Base-by-base conservation (phyloP, 1,284 basidiomycete genomes). In the Rhodotorula sp. region DNA sequence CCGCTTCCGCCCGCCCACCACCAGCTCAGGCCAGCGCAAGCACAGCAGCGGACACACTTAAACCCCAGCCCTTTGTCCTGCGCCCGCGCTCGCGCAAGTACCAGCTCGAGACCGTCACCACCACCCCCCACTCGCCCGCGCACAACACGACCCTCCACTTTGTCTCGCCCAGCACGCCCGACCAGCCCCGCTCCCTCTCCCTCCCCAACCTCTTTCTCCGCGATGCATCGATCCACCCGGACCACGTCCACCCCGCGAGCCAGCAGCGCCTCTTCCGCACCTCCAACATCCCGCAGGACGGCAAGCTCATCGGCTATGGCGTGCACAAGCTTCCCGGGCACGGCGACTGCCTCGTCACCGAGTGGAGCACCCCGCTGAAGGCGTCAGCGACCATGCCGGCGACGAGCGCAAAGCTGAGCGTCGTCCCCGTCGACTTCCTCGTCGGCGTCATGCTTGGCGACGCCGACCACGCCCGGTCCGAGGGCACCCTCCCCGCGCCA, bases 231-330 rank as follows among this genome's bases (percentile, higher is more conserved):
- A 83, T 83, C 50, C 87, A 87, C 73, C 77, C 81, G 0, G 78
- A 82, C 13, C 91, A 89, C 70, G 83, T 92, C 9, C 89, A 94
- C 78, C 87, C 89, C 0, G 85, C 86, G n/a, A 91, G 89, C 0
- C 83, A 82, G 16, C 92, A 94, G 81, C 91, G 91, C 74, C 84
- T 93, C 1, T 89, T 90, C 79, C 83, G 87, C 61, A 88, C 90
- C 0, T 91, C 78, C 45, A 82, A 82, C 69, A 75, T 83, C 16
- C 79, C 82, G 8, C 84, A 86, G 0, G 71, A 85, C 79, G 86
- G 64, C 84, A 84, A 68, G 83, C 86, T 77, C 82, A 44, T 74
- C 34, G 74, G 74, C 10, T 75, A 74, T 49, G 76, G 76, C 58
- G 74, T 73, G 10, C 76, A 75, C 80, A 52, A 79, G 77, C 12